phyloP scores from a whole-genome alignment of 169 alveolate genomes.

The Plasmodium knowlesi region DNA sequence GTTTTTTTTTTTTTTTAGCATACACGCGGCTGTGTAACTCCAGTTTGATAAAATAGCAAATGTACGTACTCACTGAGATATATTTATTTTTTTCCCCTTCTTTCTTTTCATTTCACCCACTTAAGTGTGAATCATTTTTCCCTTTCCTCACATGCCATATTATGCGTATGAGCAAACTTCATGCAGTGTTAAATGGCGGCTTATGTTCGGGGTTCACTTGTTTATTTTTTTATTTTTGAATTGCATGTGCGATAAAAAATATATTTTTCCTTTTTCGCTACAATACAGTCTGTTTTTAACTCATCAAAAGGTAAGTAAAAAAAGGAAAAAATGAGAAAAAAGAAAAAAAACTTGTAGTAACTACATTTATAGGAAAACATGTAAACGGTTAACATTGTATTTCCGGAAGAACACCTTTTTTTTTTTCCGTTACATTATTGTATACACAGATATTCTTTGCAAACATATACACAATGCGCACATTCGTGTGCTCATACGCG shows the following conservation, averaged over 20 bases:
- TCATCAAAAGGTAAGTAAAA: constrained; percentile 4
- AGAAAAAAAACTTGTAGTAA: constrained; percentile 3
- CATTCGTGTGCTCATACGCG: background rate
- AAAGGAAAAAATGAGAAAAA: background rate
- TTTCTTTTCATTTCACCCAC: background rate
- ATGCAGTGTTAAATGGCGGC: background rate
- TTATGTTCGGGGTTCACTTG: background rate
- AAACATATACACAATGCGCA: background rate
- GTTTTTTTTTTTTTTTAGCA: background rate
- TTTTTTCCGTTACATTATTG: constrained; percentile 10
- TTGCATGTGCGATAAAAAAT: background rate
- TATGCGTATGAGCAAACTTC: background rate
- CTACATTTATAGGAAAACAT: constrained; percentile 6
- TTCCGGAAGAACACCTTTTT: constrained; percentile 49
- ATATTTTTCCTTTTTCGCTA: background rate
- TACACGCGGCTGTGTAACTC: background rate
- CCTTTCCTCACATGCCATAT: background rate
- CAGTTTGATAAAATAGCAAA: background rate
- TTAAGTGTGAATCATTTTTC: background rate
- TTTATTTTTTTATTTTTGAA: background rate
- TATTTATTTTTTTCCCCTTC: background rate
- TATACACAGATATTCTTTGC: background rate
- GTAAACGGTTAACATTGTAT: background rate
- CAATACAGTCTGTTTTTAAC: constrained; percentile 4
- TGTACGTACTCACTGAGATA: background rate